Conservation (phyloP, 768 basidiomycete species). For the Suillus placidus region DNA sequence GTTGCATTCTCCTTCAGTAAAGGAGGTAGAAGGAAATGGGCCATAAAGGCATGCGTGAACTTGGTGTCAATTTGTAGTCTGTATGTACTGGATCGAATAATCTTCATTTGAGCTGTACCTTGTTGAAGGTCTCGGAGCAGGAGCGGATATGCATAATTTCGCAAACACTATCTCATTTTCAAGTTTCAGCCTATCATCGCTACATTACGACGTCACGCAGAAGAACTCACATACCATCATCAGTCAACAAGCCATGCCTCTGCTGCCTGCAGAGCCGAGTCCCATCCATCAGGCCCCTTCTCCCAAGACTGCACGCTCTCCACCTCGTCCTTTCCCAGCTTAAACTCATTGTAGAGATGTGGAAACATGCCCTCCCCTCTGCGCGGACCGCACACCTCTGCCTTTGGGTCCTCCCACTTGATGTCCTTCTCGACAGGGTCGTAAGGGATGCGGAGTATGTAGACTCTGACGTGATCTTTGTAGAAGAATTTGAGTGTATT, state of each 20-base stretch:
- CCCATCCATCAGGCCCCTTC: slow-evolving; percentile 35
- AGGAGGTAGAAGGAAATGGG: not conserved
- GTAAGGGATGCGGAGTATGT: slow-evolving; percentile 49
- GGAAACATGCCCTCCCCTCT: slow-evolving; percentile 53
- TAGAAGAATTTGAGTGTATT: slow-evolving; percentile 53
- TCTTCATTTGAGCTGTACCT: not conserved
- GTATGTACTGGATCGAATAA: not conserved
- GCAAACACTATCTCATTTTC: not conserved
- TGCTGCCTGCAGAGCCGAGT: slow-evolving; percentile 25
- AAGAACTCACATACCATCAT: slow-evolving; percentile 2
- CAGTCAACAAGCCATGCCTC: slow-evolving; percentile 40
- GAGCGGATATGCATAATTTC: not conserved
- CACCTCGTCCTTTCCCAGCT: slow-evolving; percentile 47
- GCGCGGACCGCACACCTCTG: slow-evolving; percentile 42
- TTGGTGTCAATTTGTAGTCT: not conserved
- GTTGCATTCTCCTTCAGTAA: not conserved
- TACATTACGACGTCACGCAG: not conserved
- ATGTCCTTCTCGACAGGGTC: slow-evolving; percentile 40
- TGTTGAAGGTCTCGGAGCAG: not conserved
- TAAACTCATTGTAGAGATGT: slow-evolving; percentile 52
- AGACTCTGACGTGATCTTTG: slow-evolving; percentile 38
- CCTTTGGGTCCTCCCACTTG: slow-evolving; percentile 53
- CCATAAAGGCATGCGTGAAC: not conserved
- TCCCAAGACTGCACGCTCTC: slow-evolving; percentile 40
- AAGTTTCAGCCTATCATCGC: not conserved